Conservation (phyloP, 495 filamentous ascomycete species). For the Neurospora cerealis region DNA sequence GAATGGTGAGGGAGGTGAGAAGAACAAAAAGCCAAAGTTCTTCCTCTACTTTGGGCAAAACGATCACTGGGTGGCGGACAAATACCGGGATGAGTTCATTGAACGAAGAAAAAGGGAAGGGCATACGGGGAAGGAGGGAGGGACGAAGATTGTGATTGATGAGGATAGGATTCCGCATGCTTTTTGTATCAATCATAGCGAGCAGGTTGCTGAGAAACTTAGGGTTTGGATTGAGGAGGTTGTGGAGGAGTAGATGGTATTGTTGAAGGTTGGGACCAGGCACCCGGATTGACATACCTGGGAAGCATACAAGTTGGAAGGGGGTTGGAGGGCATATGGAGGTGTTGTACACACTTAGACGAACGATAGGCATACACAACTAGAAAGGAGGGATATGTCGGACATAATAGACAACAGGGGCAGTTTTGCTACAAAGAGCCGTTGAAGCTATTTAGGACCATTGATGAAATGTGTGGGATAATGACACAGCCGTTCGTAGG, state of each 20-base stretch:
- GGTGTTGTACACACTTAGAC: neutral
- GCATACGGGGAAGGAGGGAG: slow-evolving; percentile 15
- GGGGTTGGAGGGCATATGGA: neutral
- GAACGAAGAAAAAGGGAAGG: slow-evolving; percentile 29
- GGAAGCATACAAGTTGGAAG: too few species aligned
- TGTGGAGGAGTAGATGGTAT: neutral
- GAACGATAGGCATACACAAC: too few species aligned
- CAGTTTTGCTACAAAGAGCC: too few species aligned
- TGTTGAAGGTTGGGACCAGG: too few species aligned
- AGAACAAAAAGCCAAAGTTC: slow-evolving; percentile 35
- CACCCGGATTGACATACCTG: too few species aligned
- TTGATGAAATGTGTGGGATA: neutral
- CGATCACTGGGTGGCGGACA: slow-evolving; percentile 77
- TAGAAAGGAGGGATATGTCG: neutral
- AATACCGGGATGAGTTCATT: slow-evolving; percentile 67
- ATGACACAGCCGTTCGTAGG: neutral
- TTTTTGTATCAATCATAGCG: slow-evolving; percentile 66
- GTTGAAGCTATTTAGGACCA: too few species aligned
- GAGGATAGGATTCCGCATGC: slow-evolving; percentile 65
- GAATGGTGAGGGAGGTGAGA: neutral
- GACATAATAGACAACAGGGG: too few species aligned
- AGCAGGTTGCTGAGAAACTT: slow-evolving; percentile 57
- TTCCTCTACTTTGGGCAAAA: slow-evolving; percentile 69
- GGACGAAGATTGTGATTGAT: slow-evolving; percentile 63
- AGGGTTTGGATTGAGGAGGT: slow-evolving; percentile 52